Base-by-base conservation (phyloP, 2,329 filamentous ascomycete genomes). In the Aspergillus puulaauensis region DNA sequence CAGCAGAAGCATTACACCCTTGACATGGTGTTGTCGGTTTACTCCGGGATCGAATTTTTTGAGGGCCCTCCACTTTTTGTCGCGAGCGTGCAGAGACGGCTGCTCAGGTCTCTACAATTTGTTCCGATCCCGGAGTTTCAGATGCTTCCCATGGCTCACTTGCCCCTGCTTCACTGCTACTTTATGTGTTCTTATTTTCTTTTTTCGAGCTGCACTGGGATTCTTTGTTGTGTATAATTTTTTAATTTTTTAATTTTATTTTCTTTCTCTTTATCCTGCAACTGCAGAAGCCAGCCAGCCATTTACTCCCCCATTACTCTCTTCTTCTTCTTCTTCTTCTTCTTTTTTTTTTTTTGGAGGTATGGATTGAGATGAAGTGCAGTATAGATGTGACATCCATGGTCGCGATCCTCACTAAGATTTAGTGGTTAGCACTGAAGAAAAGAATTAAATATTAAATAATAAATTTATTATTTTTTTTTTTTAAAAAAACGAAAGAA, bases 111-210 rank as follows among this genome's bases (percentile, higher is more conserved):
- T 41, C 17, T 48, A 39, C 52, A 61, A 56, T 58, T 9, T 52
- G 39, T 54, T 62, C 62, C 60, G 60, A 64, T 63, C 54, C 54
- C 59, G 60, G 64, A 63, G 62, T 60, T 62, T 64, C 59, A 63
- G 56, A 41, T 46, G 55, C 53, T 53, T 56, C 52, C 45, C 46
- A 52, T 60, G 23, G 41, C 51, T 56, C 55, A 40, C 43, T 50
- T 60, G 35, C 56, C 54, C 56, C 58, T 64, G 56, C 51, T 44
- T 53, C 14, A 27, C 53, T 45, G 27, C 15, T 12, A 15, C 41
- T 40, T 51, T 15, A 35, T 33, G 39, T 12, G n/a, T 17, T 39
- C 55, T 31, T 50, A 43, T 54, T 49, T 52, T 31, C 17, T 56
- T 49, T 52, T 51, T 37, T 23, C 50, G 31, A 21, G 15, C n/a